phyloP scores from a whole-genome alignment of 129 eudicot genomes.

The Helianthus annuus region HanXRQr2.0-SUNRISE NC_035448.2:190154157-190154656 shows the following conservation, averaged over 20 bases:
- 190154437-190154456: slow-evolving; percentile 80
- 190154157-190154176: not conserved
- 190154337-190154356: not conserved
- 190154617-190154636: no score
- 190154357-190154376: not conserved
- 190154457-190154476: slow-evolving; percentile 38
- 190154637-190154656: no score
- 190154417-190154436: slow-evolving; percentile 86
- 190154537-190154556: no score
- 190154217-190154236: slow-evolving; percentile 6
- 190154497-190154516: no score
- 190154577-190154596: no score
- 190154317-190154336: not conserved
- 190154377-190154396: slow-evolving; percentile 74
- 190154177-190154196: not conserved
- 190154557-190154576: no score
- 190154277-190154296: not conserved
- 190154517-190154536: no score
- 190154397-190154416: slow-evolving; percentile 94
- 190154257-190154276: not conserved
- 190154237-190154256: slow-evolving; percentile 3
- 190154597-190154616: no score
- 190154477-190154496: not conserved
- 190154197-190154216: slow-evolving; percentile 4
- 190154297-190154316: slow-evolving; percentile 1